phyloP scores from a whole-genome alignment of 805 yeast genomes.

The Wickerhamiella nectarea region DNA sequence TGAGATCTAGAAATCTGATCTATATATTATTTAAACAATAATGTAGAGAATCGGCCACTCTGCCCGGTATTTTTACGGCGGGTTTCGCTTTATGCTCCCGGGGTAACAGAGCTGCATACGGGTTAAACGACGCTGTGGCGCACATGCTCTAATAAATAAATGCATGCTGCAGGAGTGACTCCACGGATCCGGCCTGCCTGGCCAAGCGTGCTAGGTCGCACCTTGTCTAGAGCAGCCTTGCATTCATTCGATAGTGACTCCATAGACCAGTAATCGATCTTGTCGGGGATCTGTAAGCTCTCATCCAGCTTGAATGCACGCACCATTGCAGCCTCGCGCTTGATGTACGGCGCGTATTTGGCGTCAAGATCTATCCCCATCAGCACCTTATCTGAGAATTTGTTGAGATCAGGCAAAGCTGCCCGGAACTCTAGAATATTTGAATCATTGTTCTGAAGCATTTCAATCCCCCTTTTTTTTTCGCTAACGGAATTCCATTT shows the following conservation, averaged over 20 bases:
- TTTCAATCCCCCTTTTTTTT: conserved; percentile 23
- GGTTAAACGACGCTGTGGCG: conserved; percentile 12
- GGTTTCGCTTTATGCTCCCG: too few relatives aligned
- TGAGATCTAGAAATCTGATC: too few relatives aligned
- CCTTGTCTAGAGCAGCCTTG: conserved; percentile 48
- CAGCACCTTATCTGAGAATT: conserved; percentile 33
- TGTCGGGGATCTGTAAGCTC: conserved; percentile 49
- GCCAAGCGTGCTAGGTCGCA: conserved; percentile 81
- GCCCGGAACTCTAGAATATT: conserved; percentile 37
- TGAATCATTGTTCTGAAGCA: conserved; percentile 43
- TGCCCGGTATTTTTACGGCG: too few relatives aligned
- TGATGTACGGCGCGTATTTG: conserved; percentile 66
- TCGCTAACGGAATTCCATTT: conserved; percentile 40
- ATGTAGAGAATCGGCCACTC: too few relatives aligned
- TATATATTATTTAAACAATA: too few relatives aligned
- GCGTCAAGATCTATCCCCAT: conserved; percentile 65
- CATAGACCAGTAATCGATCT: conserved; percentile 45
- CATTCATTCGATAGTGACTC: conserved; percentile 68
- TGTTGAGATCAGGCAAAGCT: conserved; percentile 29
- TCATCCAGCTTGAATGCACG: conserved; percentile 79
- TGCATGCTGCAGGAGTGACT: conserved; percentile 82
- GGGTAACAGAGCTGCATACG: too few relatives aligned
- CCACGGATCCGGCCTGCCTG: conserved; percentile 94
- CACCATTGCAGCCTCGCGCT: conserved; percentile 56
- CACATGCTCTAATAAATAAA: conserved; percentile 45